These are phyloP conservation scores for Chrysochromulina parva DNA, from an alignment of 78 protist species.

Conservation along the genomic window DNA sequence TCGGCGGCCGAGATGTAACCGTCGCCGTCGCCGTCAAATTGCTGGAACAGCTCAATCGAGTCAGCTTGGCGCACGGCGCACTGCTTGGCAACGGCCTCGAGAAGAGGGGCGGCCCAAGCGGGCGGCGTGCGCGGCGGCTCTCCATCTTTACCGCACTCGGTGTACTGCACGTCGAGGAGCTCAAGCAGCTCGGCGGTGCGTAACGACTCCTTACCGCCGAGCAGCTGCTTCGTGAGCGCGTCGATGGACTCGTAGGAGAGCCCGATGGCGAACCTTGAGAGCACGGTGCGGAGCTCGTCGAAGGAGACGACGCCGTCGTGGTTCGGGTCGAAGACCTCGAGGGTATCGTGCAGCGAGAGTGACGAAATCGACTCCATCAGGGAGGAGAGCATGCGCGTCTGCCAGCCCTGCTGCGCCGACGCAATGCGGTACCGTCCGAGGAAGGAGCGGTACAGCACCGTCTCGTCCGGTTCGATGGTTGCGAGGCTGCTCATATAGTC, in stretches of 20 bases:
- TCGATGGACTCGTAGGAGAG: not conserved
- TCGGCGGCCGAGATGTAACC: not conserved
- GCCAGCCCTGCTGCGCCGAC: not conserved
- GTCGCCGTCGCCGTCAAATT: not conserved
- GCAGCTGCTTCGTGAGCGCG: not conserved
- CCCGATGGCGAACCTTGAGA: not conserved
- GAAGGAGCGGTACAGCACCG: not conserved
- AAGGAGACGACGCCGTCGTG: not conserved
- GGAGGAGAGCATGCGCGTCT: not conserved
- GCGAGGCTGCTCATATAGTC: not conserved
- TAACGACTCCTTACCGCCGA: not conserved
- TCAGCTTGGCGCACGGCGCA: not conserved
- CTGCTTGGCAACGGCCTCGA: not conserved
- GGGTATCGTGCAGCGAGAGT: not conserved
- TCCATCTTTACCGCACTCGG: not conserved
- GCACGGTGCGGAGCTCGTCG: not conserved
- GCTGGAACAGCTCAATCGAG: not conserved
- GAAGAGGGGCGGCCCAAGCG: not conserved
- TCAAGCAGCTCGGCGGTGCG: not conserved
- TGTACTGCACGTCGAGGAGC: not conserved
- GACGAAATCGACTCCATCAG: not conserved
- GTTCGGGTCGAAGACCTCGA: not conserved
- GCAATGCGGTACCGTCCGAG: not conserved
- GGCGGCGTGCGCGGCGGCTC: not conserved
- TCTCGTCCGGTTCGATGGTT: no score